Evolutionary conservation across 2,329 filamentous ascomycete species (phyloP).

Genomic region (Sarocladium oryzae): DNA sequence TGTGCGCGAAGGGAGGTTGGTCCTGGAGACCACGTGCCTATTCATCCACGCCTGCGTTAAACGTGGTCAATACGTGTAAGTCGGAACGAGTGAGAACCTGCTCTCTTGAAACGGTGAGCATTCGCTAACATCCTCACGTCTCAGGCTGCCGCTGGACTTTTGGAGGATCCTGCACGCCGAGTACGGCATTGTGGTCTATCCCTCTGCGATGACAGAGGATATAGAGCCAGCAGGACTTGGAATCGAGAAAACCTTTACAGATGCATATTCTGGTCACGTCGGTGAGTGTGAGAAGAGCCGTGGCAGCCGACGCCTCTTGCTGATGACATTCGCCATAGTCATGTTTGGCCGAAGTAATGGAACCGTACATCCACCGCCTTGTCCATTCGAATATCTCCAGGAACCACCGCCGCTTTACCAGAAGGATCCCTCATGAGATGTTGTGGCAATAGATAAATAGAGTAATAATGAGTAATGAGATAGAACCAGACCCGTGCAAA

Average conservation of each 20-base stretch:
- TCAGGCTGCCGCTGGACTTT: slow-evolving; percentile 29
- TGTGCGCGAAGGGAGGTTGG: slow-evolving; percentile 24
- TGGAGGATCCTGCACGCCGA: slow-evolving; percentile 31
- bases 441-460: neutral
- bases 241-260: slow-evolving; percentile 29
- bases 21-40: slow-evolving; percentile 33
- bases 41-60: slow-evolving; percentile 33
- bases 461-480: slow-evolving; percentile 1
- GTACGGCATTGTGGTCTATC: slow-evolving; percentile 35
- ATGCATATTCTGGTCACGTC: slow-evolving; percentile 30
- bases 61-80: slow-evolving; percentile 29
- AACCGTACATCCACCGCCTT: slow-evolving; percentile 25
- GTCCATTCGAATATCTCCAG: slow-evolving; percentile 30
- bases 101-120: neutral
- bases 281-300: slow-evolving; percentile 19
- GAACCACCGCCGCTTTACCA: slow-evolving; percentile 31
- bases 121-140: neutral
- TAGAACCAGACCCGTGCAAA: slow-evolving; percentile 2
- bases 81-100: neutral
- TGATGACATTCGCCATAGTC: slow-evolving; percentile 17
- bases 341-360: slow-evolving; percentile 26
- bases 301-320: too few species aligned
- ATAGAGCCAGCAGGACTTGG: slow-evolving; percentile 26
- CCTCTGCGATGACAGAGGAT: slow-evolving; percentile 30
- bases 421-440: slow-evolving; percentile 12